phyloP scores from a whole-genome alignment of 768 basidiomycete genomes.

The Leucosporidium scottii region DNA sequence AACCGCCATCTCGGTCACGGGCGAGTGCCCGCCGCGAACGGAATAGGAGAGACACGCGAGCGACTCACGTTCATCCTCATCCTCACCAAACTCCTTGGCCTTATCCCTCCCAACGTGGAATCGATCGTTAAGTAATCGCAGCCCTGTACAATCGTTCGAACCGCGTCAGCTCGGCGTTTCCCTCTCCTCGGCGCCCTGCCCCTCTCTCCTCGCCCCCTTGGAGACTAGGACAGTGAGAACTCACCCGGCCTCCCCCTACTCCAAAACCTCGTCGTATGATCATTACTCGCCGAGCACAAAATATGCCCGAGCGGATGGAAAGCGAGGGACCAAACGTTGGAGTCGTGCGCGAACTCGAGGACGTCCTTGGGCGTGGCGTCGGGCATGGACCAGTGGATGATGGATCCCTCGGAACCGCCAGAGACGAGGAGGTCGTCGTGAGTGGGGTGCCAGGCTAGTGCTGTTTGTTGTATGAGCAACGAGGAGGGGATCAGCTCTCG shows the following conservation, averaged over 20 bases:
- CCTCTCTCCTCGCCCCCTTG: slow-evolving; percentile 36
- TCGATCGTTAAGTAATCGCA: slow-evolving; percentile 15
- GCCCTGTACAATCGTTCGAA: slow-evolving; percentile 50
- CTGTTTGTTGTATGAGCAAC: slow-evolving; percentile 43
- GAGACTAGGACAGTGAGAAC: slow-evolving; percentile 21
- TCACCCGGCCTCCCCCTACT: slow-evolving; percentile 49
- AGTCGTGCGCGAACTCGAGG: slow-evolving; percentile 94
- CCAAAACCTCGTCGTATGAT: slow-evolving; percentile 99
- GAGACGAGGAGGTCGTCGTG: slow-evolving; percentile 80
- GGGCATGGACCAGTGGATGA: slow-evolving; percentile 84
- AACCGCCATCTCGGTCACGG: slow-evolving; percentile 36
- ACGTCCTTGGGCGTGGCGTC: slow-evolving; percentile 46
- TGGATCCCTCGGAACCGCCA: slow-evolving; percentile 87
- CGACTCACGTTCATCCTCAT: slow-evolving; percentile 36
- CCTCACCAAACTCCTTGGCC: slow-evolving; percentile 60
- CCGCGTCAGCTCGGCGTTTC: slow-evolving; percentile 51
- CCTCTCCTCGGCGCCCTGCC: too few relatives aligned
- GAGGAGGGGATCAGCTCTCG: neutral
- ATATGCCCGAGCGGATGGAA: slow-evolving; percentile 95
- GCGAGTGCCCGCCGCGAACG: slow-evolving; percentile 33
- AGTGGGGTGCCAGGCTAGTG: slow-evolving; percentile 90
- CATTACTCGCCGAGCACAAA: slow-evolving; percentile 88
- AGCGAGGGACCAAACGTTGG: slow-evolving; percentile 80
- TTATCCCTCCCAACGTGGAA: slow-evolving; percentile 57
- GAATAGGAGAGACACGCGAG: neutral